A percentile compares a stretch with the other conserved stretches of the same genome.
These are phyloP conservation scores for Pulveroboletus sp. DNA, from an alignment of 768 basidiomycete genomes.

Conservation along the genomic window DNA sequence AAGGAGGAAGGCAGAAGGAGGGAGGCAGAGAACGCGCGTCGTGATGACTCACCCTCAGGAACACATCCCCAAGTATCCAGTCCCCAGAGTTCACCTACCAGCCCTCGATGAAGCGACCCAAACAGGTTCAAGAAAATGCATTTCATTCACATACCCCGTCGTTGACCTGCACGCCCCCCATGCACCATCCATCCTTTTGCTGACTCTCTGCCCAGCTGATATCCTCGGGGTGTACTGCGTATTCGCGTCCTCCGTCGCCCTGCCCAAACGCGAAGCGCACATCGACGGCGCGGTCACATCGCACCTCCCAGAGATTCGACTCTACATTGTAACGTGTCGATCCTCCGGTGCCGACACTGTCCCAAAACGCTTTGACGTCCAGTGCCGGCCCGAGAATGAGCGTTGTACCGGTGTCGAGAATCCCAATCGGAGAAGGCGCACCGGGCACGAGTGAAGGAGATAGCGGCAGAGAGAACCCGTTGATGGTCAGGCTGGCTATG, in stretches of 20 bases:
- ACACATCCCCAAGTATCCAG: constrained; percentile 58
- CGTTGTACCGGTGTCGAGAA: constrained; percentile 62
- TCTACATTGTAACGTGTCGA: constrained; percentile 34
- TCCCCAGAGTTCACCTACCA: constrained; percentile 49
- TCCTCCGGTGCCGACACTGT: constrained; percentile 38
- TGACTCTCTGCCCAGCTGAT: constrained; percentile 45
- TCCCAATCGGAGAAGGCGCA: constrained; percentile 43
- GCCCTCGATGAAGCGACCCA: constrained; percentile 3
- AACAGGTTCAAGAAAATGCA: not conserved
- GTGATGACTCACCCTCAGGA: constrained; percentile 42
- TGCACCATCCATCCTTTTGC: constrained; percentile 44
- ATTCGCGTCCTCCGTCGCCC: constrained; percentile 31
- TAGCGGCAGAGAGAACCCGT: constrained; percentile 37
- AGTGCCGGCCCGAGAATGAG: constrained; percentile 48
- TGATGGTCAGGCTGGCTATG: constrained; percentile 41
- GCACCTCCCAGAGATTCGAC: constrained; percentile 44
- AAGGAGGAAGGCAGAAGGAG: not conserved
- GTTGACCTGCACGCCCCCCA: constrained; percentile 52
- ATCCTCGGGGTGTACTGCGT: constrained; percentile 47
- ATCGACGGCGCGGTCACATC: constrained; percentile 44
- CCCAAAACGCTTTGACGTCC: constrained; percentile 53
- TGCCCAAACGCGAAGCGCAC: constrained; percentile 44
- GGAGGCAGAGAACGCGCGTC: too few species aligned
- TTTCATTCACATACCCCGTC: constrained; percentile 36
- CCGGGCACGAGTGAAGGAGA: constrained; percentile 43